Evolutionary conservation across 1,284 basidiomycete species (phyloP).

Genomic region (Cutaneotrichosporon arboriforme): DNA sequence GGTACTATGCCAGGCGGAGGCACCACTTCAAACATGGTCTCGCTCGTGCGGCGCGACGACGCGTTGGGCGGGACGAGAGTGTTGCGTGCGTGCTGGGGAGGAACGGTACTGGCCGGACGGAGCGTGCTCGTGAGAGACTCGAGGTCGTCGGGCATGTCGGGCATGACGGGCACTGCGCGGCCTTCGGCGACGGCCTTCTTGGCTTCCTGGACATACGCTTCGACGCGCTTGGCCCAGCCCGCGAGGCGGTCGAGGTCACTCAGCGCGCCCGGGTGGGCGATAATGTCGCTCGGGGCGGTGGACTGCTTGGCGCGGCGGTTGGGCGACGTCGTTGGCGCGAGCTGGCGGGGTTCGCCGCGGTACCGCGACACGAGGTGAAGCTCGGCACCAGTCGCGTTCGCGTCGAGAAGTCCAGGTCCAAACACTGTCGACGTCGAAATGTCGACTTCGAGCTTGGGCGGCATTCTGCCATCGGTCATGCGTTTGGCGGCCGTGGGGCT

Average conservation of each 20-base stretch:
- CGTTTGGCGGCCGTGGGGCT: too few species aligned
- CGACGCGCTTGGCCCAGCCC: conserved; percentile 42
- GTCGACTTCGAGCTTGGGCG: conserved; percentile 12
- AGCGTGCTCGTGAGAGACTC: conserved; percentile 24
- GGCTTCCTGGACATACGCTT: conserved; percentile 45
- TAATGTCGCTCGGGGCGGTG: conserved; percentile 11
- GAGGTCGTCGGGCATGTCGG: conserved; percentile 36
- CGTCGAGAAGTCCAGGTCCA: not conserved
- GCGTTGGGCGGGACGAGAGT: not conserved
- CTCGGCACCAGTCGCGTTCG: not conserved
- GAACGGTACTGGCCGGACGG: conserved; percentile 26
- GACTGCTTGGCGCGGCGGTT: conserved; percentile 14
- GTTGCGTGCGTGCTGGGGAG: conserved; percentile 13
- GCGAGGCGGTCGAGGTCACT: conserved; percentile 40
- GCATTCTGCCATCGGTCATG: not conserved
- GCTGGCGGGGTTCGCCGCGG: not conserved
- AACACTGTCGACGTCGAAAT: conserved; percentile 1
- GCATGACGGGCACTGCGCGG: conserved; percentile 31
- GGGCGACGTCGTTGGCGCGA: not conserved
- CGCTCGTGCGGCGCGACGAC: conserved; percentile 5
- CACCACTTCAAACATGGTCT: conserved; percentile 13
- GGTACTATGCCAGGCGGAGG: not conserved
- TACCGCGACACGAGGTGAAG: conserved; percentile 2
- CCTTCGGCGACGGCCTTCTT: conserved; percentile 40
- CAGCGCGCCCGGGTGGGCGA: conserved; percentile 27